These are phyloP conservation scores for Cutaneotrichosporon cyanovorans DNA, from an alignment of 1,284 basidiomycete genomes.

Conservation along the genomic window DNA sequence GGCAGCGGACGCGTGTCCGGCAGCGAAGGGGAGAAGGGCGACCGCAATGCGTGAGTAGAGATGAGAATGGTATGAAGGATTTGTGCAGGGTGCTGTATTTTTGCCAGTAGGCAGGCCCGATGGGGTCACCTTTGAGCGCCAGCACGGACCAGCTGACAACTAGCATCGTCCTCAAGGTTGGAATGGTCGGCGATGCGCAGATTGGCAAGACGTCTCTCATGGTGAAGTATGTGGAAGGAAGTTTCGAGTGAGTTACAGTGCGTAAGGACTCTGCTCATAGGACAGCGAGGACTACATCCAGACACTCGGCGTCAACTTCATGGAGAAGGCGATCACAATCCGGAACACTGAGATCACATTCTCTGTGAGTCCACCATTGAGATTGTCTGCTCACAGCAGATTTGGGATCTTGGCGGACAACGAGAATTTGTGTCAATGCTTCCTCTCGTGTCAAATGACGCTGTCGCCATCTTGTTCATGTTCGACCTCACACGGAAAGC, in stretches of 20 bases:
- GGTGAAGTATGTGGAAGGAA: constrained; percentile 97
- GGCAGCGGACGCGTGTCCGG: constrained; percentile 40
- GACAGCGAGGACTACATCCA: constrained; percentile 91
- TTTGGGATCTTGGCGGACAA: constrained; percentile 98
- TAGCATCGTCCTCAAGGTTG: constrained; percentile 93
- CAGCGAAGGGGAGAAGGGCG: constrained; percentile 28
- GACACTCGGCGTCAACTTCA: constrained; percentile 98
- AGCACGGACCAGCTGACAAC: constrained; percentile 3
- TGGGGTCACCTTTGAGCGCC: no score
- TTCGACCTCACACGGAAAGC: constrained; percentile 96
- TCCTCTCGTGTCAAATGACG: constrained; percentile 94
- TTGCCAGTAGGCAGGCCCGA: no score
- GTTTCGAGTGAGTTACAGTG: constrained; percentile 59
- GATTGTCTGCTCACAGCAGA: constrained; percentile 40
- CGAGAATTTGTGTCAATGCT: constrained; percentile 99
- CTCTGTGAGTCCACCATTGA: constrained; percentile 51
- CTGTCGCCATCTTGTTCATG: constrained; percentile 98
- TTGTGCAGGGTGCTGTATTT: no score
- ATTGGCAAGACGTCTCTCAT: constrained; percentile 97
- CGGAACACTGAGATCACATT: constrained; percentile 97
- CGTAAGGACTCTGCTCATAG: constrained; percentile 3
- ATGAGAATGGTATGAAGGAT: no score
- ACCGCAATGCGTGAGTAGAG: constrained; percentile 34
- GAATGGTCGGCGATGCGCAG: constrained; percentile 98
- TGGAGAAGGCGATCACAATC: constrained; percentile 98